Base-by-base conservation (phyloP, 1,139 yeast species). In the Wickerhamomyces sp. region DNA sequence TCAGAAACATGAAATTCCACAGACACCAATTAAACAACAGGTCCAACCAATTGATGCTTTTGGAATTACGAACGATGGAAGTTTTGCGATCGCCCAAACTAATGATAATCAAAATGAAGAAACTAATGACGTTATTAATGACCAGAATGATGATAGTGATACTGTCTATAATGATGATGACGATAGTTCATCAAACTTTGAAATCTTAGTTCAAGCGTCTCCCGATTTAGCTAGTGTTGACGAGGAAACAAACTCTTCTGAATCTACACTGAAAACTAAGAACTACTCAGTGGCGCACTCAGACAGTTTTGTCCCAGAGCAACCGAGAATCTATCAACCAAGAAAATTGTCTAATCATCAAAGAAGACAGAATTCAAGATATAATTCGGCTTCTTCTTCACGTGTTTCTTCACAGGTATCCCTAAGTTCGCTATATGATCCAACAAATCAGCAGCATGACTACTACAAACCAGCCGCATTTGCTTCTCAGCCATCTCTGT, bases 361-460 rank as follows among this genome's bases (percentile, higher is more conserved):
- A 9, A 32, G 27, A 16, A 25, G 22, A 25, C 29, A 29, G 14
- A 26, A 28, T 13, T 25, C 33, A 13, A 24, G 31, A 18, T 35
- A 6, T 19, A 18, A 25, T 12, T 37, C 41, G 4, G 35, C 28
- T 31, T 32, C 26, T 18, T 31, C 41, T 10, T 47, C 53, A 1
- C 43, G 49, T 27, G 46, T 34, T 13, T 43, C 51, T 8, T 50
- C 54, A 0, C 46, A 42, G 24, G 43, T 40, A 4, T 50, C 54
- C 15, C 22, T 50, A 24, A 46, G 37, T 31, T 47, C 51, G 4
- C 21, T 41, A 13, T 45, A 45, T 35, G 37, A 28, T 9, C 37
- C 39, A 29, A 43, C 37, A 10, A 38, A 39, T 12, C 46, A 45
- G 16, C 39, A 30, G 16, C 39, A 30, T 15, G 35, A 38, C 12